Percentiles rank a stretch among this genome's conserved stretches.
These are phyloP conservation scores for Sporothrix inflata DNA, from an alignment of 2,329 filamentous ascomycete species.

Conservation along the genomic window DNA sequence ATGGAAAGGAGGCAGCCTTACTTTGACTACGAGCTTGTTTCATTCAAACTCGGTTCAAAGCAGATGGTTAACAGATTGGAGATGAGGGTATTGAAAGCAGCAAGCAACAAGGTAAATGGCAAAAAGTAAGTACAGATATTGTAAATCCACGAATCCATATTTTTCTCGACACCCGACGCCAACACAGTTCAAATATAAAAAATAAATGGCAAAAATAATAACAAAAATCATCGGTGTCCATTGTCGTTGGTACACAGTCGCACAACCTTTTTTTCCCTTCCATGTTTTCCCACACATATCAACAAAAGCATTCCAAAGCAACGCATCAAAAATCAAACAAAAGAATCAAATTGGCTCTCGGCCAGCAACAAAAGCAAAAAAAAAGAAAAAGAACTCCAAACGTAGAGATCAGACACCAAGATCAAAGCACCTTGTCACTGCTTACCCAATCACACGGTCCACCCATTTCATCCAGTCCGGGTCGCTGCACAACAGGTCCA, in stretches of 20 bases:
- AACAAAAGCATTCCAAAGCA: background rate
- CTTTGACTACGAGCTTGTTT: background rate
- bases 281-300: background rate
- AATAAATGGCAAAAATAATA: background rate
- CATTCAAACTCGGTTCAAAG: no score
- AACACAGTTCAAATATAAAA: background rate
- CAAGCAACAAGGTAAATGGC: no score
- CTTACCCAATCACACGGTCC: conserved; percentile 33
- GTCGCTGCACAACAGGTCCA: conserved; percentile 38
- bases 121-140: no score
- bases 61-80: no score
- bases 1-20: background rate
- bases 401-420: background rate
- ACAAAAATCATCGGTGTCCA: background rate
- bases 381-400: background rate
- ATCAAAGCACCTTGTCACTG: background rate
- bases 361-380: background rate
- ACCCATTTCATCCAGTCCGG: conserved; percentile 40
- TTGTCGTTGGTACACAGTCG: background rate
- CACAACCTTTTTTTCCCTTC: background rate
- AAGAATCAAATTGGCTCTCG: background rate
- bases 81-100: no score
- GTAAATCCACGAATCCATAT: background rate
- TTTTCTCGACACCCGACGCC: background rate
- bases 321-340: background rate